Conservation (phyloP, 768 basidiomycete genomes). For the Podaxis mareebaensis region DNA sequence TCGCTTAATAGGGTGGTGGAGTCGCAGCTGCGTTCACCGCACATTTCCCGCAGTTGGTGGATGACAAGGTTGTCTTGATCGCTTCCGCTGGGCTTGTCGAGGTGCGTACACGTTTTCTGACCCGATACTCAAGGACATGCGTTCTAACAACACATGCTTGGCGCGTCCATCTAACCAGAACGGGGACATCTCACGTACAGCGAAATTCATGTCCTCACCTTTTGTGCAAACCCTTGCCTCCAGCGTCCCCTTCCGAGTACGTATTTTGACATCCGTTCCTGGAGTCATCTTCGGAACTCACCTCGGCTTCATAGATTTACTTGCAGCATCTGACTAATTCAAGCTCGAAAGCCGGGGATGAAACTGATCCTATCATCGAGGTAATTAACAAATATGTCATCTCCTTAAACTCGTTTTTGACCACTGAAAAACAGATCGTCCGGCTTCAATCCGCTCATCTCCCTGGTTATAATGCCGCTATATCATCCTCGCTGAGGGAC, state of each 20-base stretch:
- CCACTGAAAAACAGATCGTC: conserved; percentile 49
- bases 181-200: conserved; percentile 67
- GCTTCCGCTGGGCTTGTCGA: conserved; percentile 72
- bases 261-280: conserved; percentile 20
- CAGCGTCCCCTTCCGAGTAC: conserved; percentile 60
- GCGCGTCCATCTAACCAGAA: conserved; percentile 36
- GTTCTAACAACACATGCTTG: neutral
- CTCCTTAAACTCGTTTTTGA: neutral
- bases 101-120: conserved; percentile 31
- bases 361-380: conserved; percentile 43
- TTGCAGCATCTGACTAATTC: conserved; percentile 50
- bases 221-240: conserved; percentile 68
- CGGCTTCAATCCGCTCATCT: conserved; percentile 79
- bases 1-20: conserved; percentile 59
- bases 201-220: conserved; percentile 78
- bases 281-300: neutral
- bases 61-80: conserved; percentile 63
- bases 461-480: conserved; percentile 70
- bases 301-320: conserved; percentile 40
- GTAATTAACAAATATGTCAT: conserved; percentile 19
- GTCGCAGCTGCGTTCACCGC: conserved; percentile 71
- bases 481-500: conserved; percentile 74
- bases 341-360: conserved; percentile 19
- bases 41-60: conserved; percentile 71
- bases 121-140: neutral